These are phyloP conservation scores for Annona squamosa DNA, from an alignment of 164 flowering plant species.

Conservation along the genomic window DNA sequence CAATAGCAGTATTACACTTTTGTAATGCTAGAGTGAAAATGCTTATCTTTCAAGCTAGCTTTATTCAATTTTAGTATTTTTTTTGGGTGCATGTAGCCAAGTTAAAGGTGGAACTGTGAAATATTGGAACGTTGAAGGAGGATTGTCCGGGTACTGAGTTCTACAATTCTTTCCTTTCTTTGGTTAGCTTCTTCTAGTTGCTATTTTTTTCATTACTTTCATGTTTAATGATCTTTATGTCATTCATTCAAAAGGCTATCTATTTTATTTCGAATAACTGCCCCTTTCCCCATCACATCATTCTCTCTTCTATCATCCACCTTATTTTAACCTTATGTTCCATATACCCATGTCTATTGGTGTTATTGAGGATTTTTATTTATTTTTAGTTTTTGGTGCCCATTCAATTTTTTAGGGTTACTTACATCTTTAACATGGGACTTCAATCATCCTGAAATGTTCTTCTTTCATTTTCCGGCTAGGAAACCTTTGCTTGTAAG, in stretches of 20 bases:
- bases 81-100: constrained; percentile 42
- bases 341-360: neutral
- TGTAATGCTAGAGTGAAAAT: neutral
- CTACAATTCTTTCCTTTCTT: neutral
- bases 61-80: neutral
- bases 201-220: neutral
- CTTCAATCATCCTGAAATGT: neutral
- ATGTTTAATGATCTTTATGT: too few relatives aligned
- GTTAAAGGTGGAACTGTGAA: constrained; percentile 90
- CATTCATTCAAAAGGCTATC: too few relatives aligned
- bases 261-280: too few relatives aligned
- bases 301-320: too few relatives aligned
- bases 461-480: constrained; percentile 7
- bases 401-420: neutral
- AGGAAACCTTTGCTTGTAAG: constrained; percentile 51
- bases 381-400: neutral
- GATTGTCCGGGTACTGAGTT: constrained; percentile 41
- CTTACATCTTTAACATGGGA: neutral
- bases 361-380: neutral
- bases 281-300: too few relatives aligned
- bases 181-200: neutral
- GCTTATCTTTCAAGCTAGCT: neutral
- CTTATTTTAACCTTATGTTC: too few relatives aligned
- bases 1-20: neutral
- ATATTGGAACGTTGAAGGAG: constrained; percentile 71